These are phyloP conservation scores for Talaromyces islandicus DNA, from an alignment of 2,329 filamentous ascomycete species.

Conservation along the genomic window DNA sequence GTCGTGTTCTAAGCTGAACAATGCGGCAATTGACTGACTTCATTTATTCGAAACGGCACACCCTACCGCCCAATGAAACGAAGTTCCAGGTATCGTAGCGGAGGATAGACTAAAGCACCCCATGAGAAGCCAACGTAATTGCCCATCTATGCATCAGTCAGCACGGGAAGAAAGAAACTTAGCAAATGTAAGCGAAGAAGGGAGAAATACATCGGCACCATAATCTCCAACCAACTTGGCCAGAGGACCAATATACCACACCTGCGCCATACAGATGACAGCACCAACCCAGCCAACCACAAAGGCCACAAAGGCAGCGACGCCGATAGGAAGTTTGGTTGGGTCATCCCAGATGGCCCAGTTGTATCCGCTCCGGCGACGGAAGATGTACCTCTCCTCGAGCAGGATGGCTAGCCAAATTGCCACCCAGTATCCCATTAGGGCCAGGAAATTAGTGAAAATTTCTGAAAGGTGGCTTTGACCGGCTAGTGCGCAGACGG, in stretches of 20 bases:
- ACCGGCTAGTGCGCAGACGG: conserved; percentile 59
- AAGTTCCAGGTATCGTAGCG: conserved; percentile 48
- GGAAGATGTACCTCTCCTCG: conserved; percentile 58
- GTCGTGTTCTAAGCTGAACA: not conserved
- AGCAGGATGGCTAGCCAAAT: conserved; percentile 58
- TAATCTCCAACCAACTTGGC: conserved; percentile 52
- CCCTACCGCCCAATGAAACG: conserved; percentile 42
- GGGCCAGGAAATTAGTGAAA: conserved; percentile 62
- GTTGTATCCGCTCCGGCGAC: conserved; percentile 47
- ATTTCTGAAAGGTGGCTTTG: conserved; percentile 56
- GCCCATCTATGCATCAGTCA: conserved; percentile 41
- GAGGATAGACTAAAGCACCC: conserved; percentile 53
- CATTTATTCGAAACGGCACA: not conserved
- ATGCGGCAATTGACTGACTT: not conserved
- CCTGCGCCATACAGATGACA: conserved; percentile 63
- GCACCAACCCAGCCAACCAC: conserved; percentile 60
- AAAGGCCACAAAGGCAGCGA: conserved; percentile 57
- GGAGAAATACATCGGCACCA: conserved; percentile 47
- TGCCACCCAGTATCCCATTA: conserved; percentile 66
- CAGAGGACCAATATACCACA: conserved; percentile 62
- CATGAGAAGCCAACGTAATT: conserved; percentile 57
- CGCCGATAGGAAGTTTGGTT: conserved; percentile 54
- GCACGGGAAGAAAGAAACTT: conserved; percentile 12
- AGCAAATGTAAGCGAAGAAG: not conserved
- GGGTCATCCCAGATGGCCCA: conserved; percentile 58